These are phyloP conservation scores for Mucor piriformis DNA, from an alignment of 371 early-diverging fungal genomes.

Conservation along the genomic window DNA sequence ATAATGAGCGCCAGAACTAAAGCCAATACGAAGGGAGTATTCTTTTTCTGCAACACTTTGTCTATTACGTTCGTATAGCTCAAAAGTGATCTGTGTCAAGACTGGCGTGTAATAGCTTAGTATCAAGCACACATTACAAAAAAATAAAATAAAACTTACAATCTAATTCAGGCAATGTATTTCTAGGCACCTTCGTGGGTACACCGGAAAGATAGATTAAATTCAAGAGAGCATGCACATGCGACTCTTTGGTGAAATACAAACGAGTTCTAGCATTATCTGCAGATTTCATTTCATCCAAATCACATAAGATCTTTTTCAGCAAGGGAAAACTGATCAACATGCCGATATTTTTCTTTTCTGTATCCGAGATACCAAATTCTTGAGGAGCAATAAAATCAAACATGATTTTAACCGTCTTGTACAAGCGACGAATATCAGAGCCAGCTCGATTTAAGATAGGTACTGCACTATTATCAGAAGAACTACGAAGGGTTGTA, in stretches of 20 bases:
- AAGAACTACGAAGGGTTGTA: constrained; percentile 3
- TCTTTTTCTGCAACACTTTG: constrained; percentile 61
- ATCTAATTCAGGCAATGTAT: constrained; percentile 87
- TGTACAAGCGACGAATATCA: constrained; percentile 71
- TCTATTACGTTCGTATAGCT: constrained; percentile 89
- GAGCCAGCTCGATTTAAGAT: constrained; percentile 15
- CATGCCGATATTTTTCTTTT: constrained; percentile 89
- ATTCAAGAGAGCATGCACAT: constrained; percentile 90
- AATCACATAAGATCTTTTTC: constrained; percentile 75
- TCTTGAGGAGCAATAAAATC: constrained; percentile 93
- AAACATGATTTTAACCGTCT: constrained; percentile 82
- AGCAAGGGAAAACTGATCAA: constrained; percentile 80
- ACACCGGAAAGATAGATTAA: constrained; percentile 86
- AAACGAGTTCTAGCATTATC: constrained; percentile 75
- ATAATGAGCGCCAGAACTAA: constrained; percentile 92
- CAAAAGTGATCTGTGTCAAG: constrained; percentile 96
- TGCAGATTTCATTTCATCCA: constrained; percentile 63
- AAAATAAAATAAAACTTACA: constrained; percentile 61
- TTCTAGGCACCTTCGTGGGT: constrained; percentile 70
- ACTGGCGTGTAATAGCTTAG: constrained; percentile 38
- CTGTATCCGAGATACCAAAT: constrained; percentile 83
- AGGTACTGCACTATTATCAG: constrained; percentile 2
- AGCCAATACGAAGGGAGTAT: constrained; percentile 89
- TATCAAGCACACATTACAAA: background rate
- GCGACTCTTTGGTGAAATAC: constrained; percentile 98